These are phyloP conservation scores for Thoreauomyces humboldtii DNA, from an alignment of 192 early-diverging fungal genomes.

Conservation along the genomic window DNA sequence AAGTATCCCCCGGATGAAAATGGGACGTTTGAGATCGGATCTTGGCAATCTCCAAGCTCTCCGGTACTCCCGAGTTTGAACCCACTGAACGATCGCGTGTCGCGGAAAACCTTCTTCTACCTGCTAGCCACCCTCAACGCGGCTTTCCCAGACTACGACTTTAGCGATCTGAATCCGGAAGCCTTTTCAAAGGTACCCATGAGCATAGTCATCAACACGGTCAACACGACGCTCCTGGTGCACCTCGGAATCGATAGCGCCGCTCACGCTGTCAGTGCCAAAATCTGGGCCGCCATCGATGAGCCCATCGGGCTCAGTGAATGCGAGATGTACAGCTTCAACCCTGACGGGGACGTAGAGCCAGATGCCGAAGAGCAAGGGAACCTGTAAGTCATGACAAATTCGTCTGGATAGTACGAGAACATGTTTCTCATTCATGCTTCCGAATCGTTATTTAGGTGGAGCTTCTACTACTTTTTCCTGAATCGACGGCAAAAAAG, in stretches of 20 bases:
- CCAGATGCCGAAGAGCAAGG: conserved; percentile 85
- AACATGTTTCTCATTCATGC: conserved; percentile 17
- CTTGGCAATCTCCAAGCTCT: conserved; percentile 68
- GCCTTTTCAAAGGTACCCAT: conserved; percentile 75
- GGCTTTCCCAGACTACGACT: conserved; percentile 96
- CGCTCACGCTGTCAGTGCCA: conserved; percentile 54
- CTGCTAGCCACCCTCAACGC: conserved; percentile 94
- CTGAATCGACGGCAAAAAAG: conserved; percentile 87
- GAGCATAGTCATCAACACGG: conserved; percentile 71
- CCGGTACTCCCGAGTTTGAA: conserved; percentile 28
- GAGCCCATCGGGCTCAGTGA: conserved; percentile 76
- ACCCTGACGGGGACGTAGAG: conserved; percentile 82
- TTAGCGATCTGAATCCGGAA: conserved; percentile 82
- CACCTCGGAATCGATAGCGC: conserved; percentile 72
- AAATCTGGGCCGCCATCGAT: conserved; percentile 88
- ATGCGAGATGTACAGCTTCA: conserved; percentile 89
- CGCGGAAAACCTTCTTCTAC: conserved; percentile 88
- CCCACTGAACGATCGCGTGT: conserved; percentile 70
- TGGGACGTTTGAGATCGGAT: conserved; percentile 40
- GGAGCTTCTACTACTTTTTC: conserved; percentile 98
- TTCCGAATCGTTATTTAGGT: conserved; percentile 48
- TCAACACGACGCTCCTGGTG: conserved; percentile 78
- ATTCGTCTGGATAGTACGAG: neutral
- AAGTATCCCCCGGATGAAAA: conserved; percentile 66
- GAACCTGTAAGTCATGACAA: conserved; percentile 58